These are phyloP conservation scores for Russula griseocarnosa DNA, from an alignment of 768 basidiomycete genomes.

Conservation along the genomic window DNA sequence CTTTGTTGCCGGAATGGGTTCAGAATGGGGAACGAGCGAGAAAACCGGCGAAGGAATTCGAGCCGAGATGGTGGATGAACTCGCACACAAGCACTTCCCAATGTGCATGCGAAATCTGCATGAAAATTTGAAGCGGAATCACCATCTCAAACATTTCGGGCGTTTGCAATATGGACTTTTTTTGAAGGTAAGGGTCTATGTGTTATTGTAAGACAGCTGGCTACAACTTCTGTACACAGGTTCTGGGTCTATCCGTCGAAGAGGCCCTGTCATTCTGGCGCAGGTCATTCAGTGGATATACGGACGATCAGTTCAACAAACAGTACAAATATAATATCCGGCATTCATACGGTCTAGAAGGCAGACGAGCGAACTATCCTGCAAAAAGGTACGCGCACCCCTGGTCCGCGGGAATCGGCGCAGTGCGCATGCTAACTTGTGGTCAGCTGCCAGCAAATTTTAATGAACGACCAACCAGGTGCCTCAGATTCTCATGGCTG, in stretches of 20 bases:
- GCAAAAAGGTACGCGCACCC: slow-evolving; percentile 67
- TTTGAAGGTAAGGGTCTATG: slow-evolving; percentile 70
- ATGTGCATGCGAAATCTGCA: slow-evolving; percentile 93
- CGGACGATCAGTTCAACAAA: slow-evolving; percentile 97
- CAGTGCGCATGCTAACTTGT: background rate
- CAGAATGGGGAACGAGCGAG: slow-evolving; percentile 67
- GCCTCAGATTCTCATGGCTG: slow-evolving; percentile 77
- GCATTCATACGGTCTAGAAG: slow-evolving; percentile 91
- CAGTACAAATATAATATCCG: slow-evolving; percentile 97
- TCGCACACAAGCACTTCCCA: slow-evolving; percentile 87
- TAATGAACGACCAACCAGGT: slow-evolving; percentile 63
- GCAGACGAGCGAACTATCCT: slow-evolving; percentile 89
- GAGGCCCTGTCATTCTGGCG: slow-evolving; percentile 94
- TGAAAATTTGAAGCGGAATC: slow-evolving; percentile 66
- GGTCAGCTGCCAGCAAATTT: slow-evolving; percentile 82
- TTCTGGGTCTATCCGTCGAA: slow-evolving; percentile 87
- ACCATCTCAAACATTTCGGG: slow-evolving; percentile 90
- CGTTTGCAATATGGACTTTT: slow-evolving; percentile 90
- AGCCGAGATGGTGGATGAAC: slow-evolving; percentile 90
- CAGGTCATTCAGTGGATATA: slow-evolving; percentile 71
- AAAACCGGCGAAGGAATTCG: slow-evolving; percentile 63
- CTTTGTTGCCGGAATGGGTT: slow-evolving; percentile 85
- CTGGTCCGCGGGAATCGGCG: background rate
- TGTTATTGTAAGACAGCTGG: slow-evolving; percentile 1
- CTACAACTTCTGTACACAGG: slow-evolving; percentile 44